Conservation (phyloP, 495 filamentous ascomycete genomes). For the Geopyxis carbonaria region DNA sequence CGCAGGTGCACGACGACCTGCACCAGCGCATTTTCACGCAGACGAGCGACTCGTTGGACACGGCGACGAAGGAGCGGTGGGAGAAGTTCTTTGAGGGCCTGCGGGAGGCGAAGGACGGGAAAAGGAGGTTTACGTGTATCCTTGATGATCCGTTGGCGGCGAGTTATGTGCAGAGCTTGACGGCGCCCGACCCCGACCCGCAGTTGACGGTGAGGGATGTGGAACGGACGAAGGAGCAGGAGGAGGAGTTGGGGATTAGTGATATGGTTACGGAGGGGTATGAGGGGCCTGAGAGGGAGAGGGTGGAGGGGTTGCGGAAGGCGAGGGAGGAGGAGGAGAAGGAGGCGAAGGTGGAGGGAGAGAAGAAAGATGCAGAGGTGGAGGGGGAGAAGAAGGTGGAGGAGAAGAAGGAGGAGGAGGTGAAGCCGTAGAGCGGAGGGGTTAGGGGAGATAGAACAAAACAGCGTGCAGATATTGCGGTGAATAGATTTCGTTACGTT, state of each 20-base stretch:
- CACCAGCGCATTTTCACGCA: conserved; percentile 67
- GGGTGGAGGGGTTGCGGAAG: conserved; percentile 2
- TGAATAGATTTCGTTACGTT: too few relatives aligned
- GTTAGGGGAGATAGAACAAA: too few relatives aligned
- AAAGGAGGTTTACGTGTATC: conserved; percentile 68
- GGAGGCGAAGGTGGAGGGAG: too few relatives aligned
- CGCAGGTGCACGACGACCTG: conserved; percentile 79
- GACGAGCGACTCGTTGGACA: conserved; percentile 52
- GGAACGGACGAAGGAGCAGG: conserved; percentile 69
- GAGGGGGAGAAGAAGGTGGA: conserved; percentile 11
- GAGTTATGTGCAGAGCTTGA: conserved; percentile 83
- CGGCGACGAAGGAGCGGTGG: conserved; percentile 52
- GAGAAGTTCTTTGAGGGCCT: conserved; percentile 60
- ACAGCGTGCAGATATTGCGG: too few relatives aligned
- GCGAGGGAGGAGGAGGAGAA: not conserved
- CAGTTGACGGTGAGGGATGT: conserved; percentile 76
- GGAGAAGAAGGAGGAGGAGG: not conserved
- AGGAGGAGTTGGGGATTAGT: conserved; percentile 71
- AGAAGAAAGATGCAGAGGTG: too few relatives aligned
- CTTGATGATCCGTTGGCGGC: conserved; percentile 76
- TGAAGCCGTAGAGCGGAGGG: too few relatives aligned
- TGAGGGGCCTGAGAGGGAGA: conserved; percentile 36
- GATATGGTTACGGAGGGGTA: conserved; percentile 92
- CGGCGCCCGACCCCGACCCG: conserved; percentile 51
- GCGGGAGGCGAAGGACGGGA: conserved; percentile 58